Evolutionary conservation across 2,329 filamentous ascomycete genomes (phyloP), one percentile per base, ranked within the genome.

Genomic region (Aphanocladium album): DNA sequence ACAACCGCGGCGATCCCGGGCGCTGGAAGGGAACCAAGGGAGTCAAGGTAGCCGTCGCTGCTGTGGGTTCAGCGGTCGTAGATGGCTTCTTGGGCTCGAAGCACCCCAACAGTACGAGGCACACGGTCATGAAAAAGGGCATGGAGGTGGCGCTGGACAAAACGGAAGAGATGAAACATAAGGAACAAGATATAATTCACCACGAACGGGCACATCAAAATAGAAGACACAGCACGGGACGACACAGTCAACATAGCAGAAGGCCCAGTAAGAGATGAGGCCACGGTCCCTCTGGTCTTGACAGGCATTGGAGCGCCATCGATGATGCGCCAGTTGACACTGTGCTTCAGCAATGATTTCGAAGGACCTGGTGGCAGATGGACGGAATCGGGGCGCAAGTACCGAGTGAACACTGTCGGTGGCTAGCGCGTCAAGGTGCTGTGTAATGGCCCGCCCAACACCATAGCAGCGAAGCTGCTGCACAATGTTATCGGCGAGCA

Each of bases 21-120:
- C 69, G 74, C 1, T 82, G 79, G 79, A 69, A 77, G 5, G 77
- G 79, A 0, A 69, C 76, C 9, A 81, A 81, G 64, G 79, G 78
- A 8, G 76, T 76, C 43, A 78, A 77, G 56, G 70, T 81, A 3
- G 79, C 77, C 1, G 78, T 78, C 2, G 78, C 79, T 2, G 79
- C 79, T 2, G 62, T 82, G 1, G 78, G 78, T 19, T 79, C 79
- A 1, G 79, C 79, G 0, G 68, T 80, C 19, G 74, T 80, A 33
- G 79, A 81, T 60, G 77, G 78, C 0, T 75, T 81, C 35, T 72
- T 78, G 51, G 70, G 70, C 2, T 67, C 71, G 57, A 74, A 73
- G 64, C 67, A 73, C 16, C 67, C 70, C 1, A 58, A 65, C 27
- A 67, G 66, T n/a, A 41, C 62, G 35, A 66, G 67, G 56, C 65